Conservation (phyloP, 78 protist species). For the Emiliania huxleyi region DNA sequence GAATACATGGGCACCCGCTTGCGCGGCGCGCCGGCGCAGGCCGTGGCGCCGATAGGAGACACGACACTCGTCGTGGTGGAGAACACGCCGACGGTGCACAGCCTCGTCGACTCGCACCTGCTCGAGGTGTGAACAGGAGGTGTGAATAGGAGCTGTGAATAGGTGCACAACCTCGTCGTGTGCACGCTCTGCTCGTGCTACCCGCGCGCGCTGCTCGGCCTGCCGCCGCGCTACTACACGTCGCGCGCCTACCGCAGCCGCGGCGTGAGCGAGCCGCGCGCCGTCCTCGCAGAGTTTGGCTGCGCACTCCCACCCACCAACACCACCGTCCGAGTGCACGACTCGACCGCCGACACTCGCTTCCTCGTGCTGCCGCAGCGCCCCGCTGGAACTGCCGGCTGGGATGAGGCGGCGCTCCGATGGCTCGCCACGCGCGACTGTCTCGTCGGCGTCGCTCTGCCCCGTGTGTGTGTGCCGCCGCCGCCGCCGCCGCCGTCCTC, state of each 20-base stretch:
- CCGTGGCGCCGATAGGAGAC: no score
- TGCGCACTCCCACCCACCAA: neutral
- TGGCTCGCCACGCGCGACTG: slow-evolving; percentile 48
- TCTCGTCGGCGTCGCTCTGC: slow-evolving; percentile 58
- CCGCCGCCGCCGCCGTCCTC: no score
- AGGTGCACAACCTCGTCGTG: slow-evolving; percentile 53
- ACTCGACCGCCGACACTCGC: slow-evolving; percentile 59
- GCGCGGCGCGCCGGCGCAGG: no score
- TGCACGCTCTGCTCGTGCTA: slow-evolving; percentile 72
- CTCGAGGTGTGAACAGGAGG: no score
- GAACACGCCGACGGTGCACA: neutral
- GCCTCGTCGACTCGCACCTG: slow-evolving; percentile 9
- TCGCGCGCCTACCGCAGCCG: slow-evolving; percentile 41
- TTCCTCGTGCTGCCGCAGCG: slow-evolving; percentile 61
- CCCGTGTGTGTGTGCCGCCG: no score
- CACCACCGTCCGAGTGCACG: slow-evolving; percentile 50
- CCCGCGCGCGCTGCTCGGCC: slow-evolving; percentile 52
- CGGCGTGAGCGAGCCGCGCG: slow-evolving; percentile 59
- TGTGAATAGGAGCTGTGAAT: neutral
- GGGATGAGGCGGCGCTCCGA: slow-evolving; percentile 13
- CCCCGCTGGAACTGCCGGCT: slow-evolving; percentile 52
- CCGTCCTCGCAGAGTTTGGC: slow-evolving; percentile 52
- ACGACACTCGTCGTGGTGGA: no score
- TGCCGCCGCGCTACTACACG: slow-evolving; percentile 64
- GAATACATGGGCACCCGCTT: no score